phyloP scores from a whole-genome alignment of 192 early-diverging fungal genomes.

The Geosiphon pyriformis region DNA sequence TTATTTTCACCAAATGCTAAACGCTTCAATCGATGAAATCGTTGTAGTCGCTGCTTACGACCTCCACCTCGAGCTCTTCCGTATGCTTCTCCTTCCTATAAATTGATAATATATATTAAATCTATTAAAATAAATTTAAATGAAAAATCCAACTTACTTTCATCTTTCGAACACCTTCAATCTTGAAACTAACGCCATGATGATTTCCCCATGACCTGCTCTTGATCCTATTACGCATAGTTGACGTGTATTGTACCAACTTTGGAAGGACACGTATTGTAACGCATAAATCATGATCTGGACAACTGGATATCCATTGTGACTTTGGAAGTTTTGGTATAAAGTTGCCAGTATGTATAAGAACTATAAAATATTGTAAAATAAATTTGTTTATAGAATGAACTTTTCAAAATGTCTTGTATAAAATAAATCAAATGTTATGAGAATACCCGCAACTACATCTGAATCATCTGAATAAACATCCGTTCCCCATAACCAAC shows the following conservation, averaged over 20 bases:
- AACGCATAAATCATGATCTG: slow-evolving; percentile 62
- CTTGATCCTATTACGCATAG: slow-evolving; percentile 46
- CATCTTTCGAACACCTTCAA: slow-evolving; percentile 54
- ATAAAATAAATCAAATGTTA: background rate
- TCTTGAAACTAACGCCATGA: slow-evolving; percentile 67
- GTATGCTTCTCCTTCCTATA: slow-evolving; percentile 19
- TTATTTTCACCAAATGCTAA: slow-evolving; percentile 32
- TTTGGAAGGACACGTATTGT: slow-evolving; percentile 67
- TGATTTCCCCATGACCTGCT: slow-evolving; percentile 68
- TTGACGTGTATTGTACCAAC: slow-evolving; percentile 62
- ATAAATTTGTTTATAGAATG: no score
- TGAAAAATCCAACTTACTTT: slow-evolving; percentile 22
- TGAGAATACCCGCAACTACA: slow-evolving; percentile 63
- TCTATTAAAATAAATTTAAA: background rate
- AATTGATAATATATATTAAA: background rate
- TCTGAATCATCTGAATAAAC: slow-evolving; percentile 85
- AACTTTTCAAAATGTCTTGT: no score
- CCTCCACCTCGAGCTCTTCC: slow-evolving; percentile 35
- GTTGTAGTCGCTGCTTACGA: slow-evolving; percentile 34
- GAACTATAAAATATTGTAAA: no score
- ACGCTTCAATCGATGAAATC: slow-evolving; percentile 29
- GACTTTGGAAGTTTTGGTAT: slow-evolving; percentile 21
- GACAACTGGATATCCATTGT: slow-evolving; percentile 30
- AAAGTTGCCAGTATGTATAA: slow-evolving; percentile 38
- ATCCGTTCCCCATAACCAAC: slow-evolving; percentile 79